Evolutionary conservation across 495 filamentous ascomycete genomes (phyloP), one percentile per base, ranked within the genome.

Genomic region (Cenococcum geophilum): DNA sequence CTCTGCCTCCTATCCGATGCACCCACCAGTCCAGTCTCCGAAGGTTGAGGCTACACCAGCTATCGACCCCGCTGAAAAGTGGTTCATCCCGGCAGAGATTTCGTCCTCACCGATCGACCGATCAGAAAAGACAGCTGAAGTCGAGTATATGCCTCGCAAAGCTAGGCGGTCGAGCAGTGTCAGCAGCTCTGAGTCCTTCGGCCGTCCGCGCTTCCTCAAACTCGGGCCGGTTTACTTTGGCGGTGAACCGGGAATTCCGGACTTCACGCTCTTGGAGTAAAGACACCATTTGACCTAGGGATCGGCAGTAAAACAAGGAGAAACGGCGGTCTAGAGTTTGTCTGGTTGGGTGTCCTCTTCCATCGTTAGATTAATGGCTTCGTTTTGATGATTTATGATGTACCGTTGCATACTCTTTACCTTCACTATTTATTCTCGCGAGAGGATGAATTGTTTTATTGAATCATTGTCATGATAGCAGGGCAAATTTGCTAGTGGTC

Each of bases 151-250:
- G 49, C 20, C 25, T 9, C 21, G 16, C 9, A 52, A 52, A 23
- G 4, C 40, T 4, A 27, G 36, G 22, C 58, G 60, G 1, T 59
- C 60, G 16, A 67, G 61, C 50, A 63, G 60, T 37, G 52, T 59
- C 37, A 57, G 22, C 61, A 58, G 42, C 64, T 20, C 16, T 48
- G 53, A 50, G 22, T 45, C 49, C 36, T 52, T 52, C 25, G 48
- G 25, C 16, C 18, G 53, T 1, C 55, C 18, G 6, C 57, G 61
- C 10, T 69, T 68, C 47, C 61, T 70, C 14, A 61, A 64, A 54
- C 65, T 70, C 18, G 60, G 57, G 23, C 67, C 61, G 10, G 64
- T 69, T 12, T 60, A 67, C 49, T 55, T 40, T 36, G 67, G 64
- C 35, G 55, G 64, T n/a, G 65, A 68, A 43, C 21, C 43, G 14